Percentiles rank a stretch among this genome's conserved stretches.
phyloP scores from a whole-genome alignment of 2,329 filamentous ascomycete species.

The Trichoderma sp. region DNA sequence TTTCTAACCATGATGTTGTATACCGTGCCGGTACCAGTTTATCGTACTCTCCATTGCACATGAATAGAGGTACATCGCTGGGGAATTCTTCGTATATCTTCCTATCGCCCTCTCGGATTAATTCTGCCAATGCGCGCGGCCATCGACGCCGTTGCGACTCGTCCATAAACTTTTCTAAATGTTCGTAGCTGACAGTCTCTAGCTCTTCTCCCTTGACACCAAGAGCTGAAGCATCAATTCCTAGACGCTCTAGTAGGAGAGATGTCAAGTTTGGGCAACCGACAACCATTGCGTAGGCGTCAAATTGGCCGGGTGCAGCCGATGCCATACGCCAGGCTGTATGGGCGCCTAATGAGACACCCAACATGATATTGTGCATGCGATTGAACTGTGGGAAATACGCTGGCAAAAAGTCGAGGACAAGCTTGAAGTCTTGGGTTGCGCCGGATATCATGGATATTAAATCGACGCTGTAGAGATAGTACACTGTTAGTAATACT shows the following conservation, averaged over 20 bases:
- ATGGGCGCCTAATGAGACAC: background rate
- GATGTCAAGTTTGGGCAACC: slow-evolving; percentile 4
- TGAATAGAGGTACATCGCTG: background rate
- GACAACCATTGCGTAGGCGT: slow-evolving; percentile 5
- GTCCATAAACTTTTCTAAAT: background rate
- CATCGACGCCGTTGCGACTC: background rate
- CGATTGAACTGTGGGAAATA: background rate
- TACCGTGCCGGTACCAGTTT: background rate
- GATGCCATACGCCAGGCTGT: slow-evolving; percentile 1
- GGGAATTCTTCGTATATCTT: background rate
- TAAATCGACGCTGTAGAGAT: background rate
- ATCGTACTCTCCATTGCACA: slow-evolving; percentile 7
- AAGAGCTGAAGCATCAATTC: background rate
- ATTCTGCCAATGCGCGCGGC: slow-evolving; percentile 1
- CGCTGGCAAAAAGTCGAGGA: background rate
- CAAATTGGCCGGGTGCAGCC: background rate
- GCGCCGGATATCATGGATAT: slow-evolving; percentile 3
- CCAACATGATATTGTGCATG: slow-evolving; percentile 7
- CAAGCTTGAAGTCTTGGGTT: slow-evolving; percentile 11
- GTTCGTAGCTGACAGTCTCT: background rate
- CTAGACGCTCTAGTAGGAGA: background rate
- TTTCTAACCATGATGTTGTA: background rate
- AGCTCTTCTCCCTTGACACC: background rate
- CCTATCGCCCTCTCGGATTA: background rate
- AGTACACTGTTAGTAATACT: background rate